phyloP scores from a whole-genome alignment of 129 eudicot genomes.

The Tanacetum coccineum region DNA sequence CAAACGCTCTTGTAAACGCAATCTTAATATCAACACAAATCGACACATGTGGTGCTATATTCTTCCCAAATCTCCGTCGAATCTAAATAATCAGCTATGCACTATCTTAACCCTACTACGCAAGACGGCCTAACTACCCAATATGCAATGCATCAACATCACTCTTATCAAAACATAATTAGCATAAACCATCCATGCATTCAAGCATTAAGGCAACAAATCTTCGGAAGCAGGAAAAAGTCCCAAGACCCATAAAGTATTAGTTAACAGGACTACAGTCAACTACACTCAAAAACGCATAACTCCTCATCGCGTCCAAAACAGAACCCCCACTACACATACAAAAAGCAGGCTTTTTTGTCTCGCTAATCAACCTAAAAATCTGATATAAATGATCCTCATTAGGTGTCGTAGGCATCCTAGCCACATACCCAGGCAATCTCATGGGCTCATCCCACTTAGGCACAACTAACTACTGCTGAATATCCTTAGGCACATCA shows the following conservation, averaged over 20 bases:
- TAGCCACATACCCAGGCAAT: slow-evolving; percentile 55
- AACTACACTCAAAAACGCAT: slow-evolving; percentile 66
- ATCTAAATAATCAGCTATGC: slow-evolving; percentile 59
- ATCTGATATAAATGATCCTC: slow-evolving; percentile 50
- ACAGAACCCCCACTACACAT: slow-evolving; percentile 65
- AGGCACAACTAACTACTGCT: too few relatives aligned
- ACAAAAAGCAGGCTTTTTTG: slow-evolving; percentile 63
- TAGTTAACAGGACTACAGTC: slow-evolving; percentile 77
- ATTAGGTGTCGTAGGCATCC: slow-evolving; percentile 44
- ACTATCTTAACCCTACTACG: slow-evolving; percentile 70
- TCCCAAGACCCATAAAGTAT: slow-evolving; percentile 86
- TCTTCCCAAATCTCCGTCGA: slow-evolving; percentile 72
- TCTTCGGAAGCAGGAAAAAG: slow-evolving; percentile 61
- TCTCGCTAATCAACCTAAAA: too few relatives aligned
- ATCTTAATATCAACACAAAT: slow-evolving; percentile 63
- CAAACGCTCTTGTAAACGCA: slow-evolving; percentile 54
- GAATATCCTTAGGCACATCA: too few relatives aligned
- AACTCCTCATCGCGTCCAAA: slow-evolving; percentile 60
- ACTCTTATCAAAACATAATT: slow-evolving; percentile 73
- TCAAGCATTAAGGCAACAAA: slow-evolving; percentile 57
- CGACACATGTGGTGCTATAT: slow-evolving; percentile 74
- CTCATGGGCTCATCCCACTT: slow-evolving; percentile 70
- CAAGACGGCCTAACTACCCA: slow-evolving; percentile 74
- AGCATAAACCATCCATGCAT: slow-evolving; percentile 91
- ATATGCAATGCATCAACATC: slow-evolving; percentile 45